These are phyloP conservation scores for Funneliformis caledonium DNA, from an alignment of 371 early-diverging fungal genomes.

Conservation along the genomic window DNA sequence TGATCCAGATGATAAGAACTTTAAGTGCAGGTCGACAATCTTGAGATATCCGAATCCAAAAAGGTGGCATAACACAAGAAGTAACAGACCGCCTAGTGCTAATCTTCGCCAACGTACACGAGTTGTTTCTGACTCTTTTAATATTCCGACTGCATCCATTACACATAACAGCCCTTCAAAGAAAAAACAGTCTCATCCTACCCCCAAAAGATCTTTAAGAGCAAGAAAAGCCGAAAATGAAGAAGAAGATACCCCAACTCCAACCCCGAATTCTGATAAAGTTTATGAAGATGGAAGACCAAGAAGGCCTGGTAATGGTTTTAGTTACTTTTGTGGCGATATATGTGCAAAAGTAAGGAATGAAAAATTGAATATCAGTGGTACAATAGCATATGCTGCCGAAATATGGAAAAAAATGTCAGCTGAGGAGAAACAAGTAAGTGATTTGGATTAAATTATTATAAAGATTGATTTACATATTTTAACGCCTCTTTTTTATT, in stretches of 20 bases:
- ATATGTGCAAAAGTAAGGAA: neutral
- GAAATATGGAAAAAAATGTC: neutral
- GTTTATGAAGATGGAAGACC: neutral
- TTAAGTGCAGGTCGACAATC: neutral
- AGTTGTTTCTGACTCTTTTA: neutral
- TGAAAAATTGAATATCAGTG: neutral
- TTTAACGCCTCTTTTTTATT: neutral
- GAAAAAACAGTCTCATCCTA: neutral
- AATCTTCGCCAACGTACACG: neutral
- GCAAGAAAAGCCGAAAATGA: neutral
- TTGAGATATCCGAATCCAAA: neutral
- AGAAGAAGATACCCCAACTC: neutral
- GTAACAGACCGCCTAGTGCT: neutral
- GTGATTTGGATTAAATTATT: neutral
- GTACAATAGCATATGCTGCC: neutral
- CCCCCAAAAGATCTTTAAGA: neutral
- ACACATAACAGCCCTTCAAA: neutral
- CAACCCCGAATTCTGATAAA: neutral
- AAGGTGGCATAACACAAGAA: conserved; percentile 6
- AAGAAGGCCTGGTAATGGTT: neutral
- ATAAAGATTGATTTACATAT: neutral
- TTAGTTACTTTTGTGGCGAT: neutral
- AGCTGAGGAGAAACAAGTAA: neutral
- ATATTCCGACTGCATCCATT: neutral
- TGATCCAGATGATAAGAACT: neutral